Conservation (phyloP, 352 stramenopile species). For the Phytophthora multivora region DNA sequence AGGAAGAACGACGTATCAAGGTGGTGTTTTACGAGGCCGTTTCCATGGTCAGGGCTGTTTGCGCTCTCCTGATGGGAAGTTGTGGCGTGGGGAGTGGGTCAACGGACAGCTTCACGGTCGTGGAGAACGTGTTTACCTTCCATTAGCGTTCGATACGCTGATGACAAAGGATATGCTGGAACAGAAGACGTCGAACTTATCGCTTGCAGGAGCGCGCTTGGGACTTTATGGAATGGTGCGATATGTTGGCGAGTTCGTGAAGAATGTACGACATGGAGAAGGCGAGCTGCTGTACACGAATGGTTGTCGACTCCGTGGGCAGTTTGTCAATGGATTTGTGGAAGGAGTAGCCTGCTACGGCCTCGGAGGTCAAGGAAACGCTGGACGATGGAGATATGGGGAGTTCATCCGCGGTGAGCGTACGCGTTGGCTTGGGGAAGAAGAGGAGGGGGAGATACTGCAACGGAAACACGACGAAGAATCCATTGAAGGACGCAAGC, state of each 20-base stretch:
- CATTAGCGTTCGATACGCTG: conserved; percentile 47
- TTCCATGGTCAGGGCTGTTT: conserved; percentile 72
- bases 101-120: conserved; percentile 55
- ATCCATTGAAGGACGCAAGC: conserved; percentile 6
- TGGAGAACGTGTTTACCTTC: conserved; percentile 58
- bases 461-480: conserved; percentile 14
- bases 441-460: conserved; percentile 45
- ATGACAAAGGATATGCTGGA: conserved; percentile 37
- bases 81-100: conserved; percentile 57
- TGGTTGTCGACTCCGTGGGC: conserved; percentile 50
- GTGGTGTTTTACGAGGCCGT: conserved; percentile 48
- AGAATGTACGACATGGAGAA: conserved; percentile 53
- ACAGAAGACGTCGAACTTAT: conserved; percentile 12
- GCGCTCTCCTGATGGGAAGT: conserved; percentile 56
- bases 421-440: conserved; percentile 48
- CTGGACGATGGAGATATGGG: conserved; percentile 34
- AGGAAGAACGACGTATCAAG: conserved; percentile 60
- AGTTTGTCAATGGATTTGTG: conserved; percentile 53
- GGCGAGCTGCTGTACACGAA: conserved; percentile 62
- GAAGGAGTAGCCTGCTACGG: conserved; percentile 49
- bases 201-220: conserved; percentile 7
- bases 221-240: conserved; percentile 59
- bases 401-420: conserved; percentile 47
- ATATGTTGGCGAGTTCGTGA: conserved; percentile 59
- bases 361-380: conserved; percentile 36